Evolutionary conservation across 208 protist species (phyloP).

Genomic region (Perkinsela sp.): DNA sequence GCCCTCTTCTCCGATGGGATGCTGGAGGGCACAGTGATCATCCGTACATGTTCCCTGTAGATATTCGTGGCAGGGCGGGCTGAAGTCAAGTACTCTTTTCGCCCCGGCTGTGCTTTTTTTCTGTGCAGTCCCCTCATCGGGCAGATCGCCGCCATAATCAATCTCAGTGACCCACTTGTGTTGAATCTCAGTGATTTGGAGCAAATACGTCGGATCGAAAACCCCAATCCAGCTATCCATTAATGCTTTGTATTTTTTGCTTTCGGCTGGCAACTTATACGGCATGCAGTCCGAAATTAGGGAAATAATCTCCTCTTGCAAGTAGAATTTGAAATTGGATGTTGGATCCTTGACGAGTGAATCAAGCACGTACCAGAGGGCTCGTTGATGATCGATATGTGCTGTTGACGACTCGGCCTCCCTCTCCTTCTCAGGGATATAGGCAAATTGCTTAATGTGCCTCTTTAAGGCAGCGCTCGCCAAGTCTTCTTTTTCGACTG

Average conservation of each 20-base stretch:
- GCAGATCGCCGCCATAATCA: neutral
- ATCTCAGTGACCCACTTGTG: neutral
- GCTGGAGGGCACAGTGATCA: conserved; percentile 38
- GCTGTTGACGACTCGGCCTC: neutral
- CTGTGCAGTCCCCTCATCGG: neutral
- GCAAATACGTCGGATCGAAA: conserved; percentile 9
- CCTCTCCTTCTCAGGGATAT: neutral
- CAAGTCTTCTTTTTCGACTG: neutral
- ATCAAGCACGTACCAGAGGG: conserved; percentile 63
- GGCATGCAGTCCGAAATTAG: conserved; percentile 56
- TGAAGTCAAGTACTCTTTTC: conserved; percentile 15
- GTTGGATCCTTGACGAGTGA: conserved; percentile 55
- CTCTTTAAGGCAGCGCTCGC: neutral
- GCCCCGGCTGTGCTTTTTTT: neutral
- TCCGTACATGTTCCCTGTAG: conserved; percentile 51
- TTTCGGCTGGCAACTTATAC: conserved; percentile 37
- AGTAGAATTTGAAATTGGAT: conserved; percentile 44
- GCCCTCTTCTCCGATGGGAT: conserved; percentile 52
- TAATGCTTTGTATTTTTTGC: conserved; percentile 46
- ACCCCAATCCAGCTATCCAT: conserved; percentile 62
- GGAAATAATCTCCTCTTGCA: conserved; percentile 49
- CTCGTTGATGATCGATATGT: conserved; percentile 16
- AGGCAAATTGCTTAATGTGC: neutral
- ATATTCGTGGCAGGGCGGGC: conserved; percentile 64
- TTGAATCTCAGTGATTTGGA: neutral